Percentiles rank a stretch among this genome's conserved stretches.
phyloP scores from a whole-genome alignment of 441 rosid species.

The Mallotus japonicus region DNA sequence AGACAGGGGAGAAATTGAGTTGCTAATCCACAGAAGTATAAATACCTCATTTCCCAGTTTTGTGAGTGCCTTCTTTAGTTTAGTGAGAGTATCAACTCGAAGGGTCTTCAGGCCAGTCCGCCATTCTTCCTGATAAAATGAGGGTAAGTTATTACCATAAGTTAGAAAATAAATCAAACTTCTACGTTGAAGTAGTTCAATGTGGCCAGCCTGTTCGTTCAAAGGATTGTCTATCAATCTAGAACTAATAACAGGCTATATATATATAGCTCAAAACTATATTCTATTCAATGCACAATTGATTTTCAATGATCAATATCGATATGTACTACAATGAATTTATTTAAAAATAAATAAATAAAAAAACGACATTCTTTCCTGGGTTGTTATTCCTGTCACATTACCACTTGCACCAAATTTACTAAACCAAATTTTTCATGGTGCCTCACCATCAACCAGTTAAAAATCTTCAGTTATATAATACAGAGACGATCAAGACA shows the following conservation, averaged over 20 bases:
- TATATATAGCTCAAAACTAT: neutral
- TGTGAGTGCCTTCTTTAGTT: conserved; percentile 71
- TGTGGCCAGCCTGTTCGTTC: neutral
- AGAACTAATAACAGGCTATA: neutral
- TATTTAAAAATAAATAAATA: neutral
- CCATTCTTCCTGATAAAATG: conserved; percentile 74
- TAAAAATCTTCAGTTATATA: neutral
- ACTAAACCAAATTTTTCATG: neutral
- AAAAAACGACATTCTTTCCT: neutral
- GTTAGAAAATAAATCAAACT: neutral
- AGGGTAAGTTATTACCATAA: neutral
- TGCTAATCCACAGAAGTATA: conserved; percentile 6
- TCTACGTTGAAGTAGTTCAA: neutral
- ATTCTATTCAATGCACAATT: neutral
- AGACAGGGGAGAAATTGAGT: neutral
- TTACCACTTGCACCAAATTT: neutral
- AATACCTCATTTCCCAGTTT: conserved; percentile 64
- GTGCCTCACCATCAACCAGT: neutral
- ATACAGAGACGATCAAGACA: neutral
- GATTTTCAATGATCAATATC: neutral
- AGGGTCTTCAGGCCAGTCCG: conserved; percentile 68
- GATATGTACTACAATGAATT: neutral
- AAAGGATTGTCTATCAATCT: neutral
- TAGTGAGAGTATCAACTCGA: conserved; percentile 57
- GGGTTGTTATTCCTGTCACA: too few relatives aligned